Evolutionary conservation across 2,329 filamentous ascomycete genomes (phyloP).

Genomic region (Shiraia sp.): DNA sequence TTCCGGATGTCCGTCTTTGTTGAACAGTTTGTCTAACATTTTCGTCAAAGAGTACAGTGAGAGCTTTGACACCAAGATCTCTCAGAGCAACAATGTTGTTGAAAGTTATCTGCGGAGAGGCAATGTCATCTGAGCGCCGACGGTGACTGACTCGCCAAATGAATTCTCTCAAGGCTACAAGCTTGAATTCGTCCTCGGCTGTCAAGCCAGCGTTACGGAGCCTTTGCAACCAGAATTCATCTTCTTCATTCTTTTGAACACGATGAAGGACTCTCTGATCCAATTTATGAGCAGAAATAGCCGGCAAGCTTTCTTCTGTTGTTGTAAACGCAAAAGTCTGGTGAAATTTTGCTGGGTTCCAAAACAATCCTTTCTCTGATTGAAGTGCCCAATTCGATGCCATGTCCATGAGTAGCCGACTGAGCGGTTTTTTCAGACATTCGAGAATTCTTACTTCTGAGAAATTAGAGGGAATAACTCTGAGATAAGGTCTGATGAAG

Average conservation of each 20-base stretch:
- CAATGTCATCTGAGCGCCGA: conserved; percentile 60
- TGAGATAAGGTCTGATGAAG: conserved; percentile 79
- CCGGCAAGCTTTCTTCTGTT: conserved; percentile 57
- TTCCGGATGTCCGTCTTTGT: conserved; percentile 28
- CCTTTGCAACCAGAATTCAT: conserved; percentile 88
- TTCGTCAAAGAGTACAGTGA: conserved; percentile 92
- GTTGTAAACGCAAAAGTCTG: conserved; percentile 70
- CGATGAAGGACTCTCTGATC: conserved; percentile 63
- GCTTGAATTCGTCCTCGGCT: conserved; percentile 84
- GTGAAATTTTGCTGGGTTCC: conserved; percentile 75
- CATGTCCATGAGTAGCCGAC: conserved; percentile 80
- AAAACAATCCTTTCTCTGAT: conserved; percentile 80
- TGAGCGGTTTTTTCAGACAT: conserved; percentile 78
- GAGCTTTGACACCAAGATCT: conserved; percentile 75
- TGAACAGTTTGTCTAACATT: conserved; percentile 55
- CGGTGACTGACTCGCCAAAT: conserved; percentile 83
- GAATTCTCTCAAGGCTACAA: conserved; percentile 84
- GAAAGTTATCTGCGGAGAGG: conserved; percentile 50
- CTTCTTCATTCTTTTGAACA: conserved; percentile 80
- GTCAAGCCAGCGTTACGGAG: conserved; percentile 82
- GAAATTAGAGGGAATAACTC: conserved; percentile 69
- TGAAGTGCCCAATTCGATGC: conserved; percentile 84
- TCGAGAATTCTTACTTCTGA: conserved; percentile 77
- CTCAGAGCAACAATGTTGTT: conserved; percentile 76
- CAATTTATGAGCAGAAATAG: conserved; percentile 61